Evolutionary conservation across 2,329 filamentous ascomycete species (phyloP), one percentile per base, ranked within the genome.

Genomic region (Aspergillus sp.): DNA sequence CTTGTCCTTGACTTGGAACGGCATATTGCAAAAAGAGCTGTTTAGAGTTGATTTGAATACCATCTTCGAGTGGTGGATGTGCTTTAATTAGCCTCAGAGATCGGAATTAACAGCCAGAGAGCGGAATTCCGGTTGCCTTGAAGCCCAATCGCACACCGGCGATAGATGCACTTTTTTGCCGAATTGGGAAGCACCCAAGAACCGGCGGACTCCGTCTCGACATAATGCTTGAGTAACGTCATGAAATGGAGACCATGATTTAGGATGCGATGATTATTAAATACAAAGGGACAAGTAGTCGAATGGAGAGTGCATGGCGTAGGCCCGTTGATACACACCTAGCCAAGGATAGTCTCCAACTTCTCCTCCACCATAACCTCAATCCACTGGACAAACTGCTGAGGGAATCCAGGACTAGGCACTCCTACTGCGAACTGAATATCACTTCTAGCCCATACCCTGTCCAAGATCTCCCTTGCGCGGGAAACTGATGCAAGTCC

Each of bases 381-480:
- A n/a, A 8, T 20, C 24, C 44, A 48, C 24, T 17, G 24, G 3
- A 32, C 44, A 5, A 32, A 48, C 24, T 32, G 6, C 13, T 4
- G 13, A n/a, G 5, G n/a, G 7, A 6, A 8, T 15, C 8, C 9
- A 9, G 26, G 4, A 30, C 1, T 3, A 4, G 24, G 3, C n/a
- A 6, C 5, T 17, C 32, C 13, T 6, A 47, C 39, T 13, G 42
- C 52, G 3, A 4, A 15, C 13, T 32, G 22, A 7, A 55, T 4
- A 26, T 43, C 52, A 11, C 45, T 26, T n/a, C 12, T 18, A 7
- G 34, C 36, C 56, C 52, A 58, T 4, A 58, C 56, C 34, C 34
- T 58, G 6, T 58, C 53, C 12, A 58, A 42, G 20, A 58, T 58
- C 13, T 55, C 53, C 47, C 18, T 20, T 12, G 30, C 56, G 12